Conservation (phyloP, 2,329 filamentous ascomycete genomes). For the Nemania abortiva region DNA sequence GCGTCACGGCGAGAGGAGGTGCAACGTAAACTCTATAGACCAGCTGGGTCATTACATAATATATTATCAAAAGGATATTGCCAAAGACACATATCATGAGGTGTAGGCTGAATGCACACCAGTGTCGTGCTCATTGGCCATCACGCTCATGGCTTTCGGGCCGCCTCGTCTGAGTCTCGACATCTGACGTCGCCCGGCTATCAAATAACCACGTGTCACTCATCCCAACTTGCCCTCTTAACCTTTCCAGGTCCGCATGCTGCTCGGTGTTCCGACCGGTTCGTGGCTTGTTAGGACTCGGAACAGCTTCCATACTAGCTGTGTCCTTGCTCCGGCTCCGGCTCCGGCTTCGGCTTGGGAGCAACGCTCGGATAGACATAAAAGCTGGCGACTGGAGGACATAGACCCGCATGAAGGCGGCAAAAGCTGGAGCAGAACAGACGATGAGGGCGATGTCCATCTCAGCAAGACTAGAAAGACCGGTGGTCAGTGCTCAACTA, state of each 20-base stretch:
- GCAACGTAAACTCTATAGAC: no score
- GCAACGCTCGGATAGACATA: constrained; percentile 13
- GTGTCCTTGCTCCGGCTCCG: neutral
- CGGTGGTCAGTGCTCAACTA: no score
- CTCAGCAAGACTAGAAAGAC: constrained; percentile 19
- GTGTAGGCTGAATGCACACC: no score
- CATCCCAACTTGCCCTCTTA: neutral
- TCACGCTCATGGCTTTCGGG: constrained; percentile 17
- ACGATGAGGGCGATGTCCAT: constrained; percentile 33
- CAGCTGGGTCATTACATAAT: no score
- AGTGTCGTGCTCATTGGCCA: no score
- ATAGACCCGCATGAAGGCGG: constrained; percentile 28
- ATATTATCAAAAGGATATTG: no score
- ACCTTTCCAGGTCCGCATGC: neutral
- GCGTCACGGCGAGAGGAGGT: no score
- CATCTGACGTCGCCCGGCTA: constrained; percentile 20
- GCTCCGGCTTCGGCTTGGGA: no score
- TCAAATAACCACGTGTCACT: constrained; percentile 31
- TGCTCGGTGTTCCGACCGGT: constrained; percentile 14
- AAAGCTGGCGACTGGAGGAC: constrained; percentile 23
- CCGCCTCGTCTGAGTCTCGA: constrained; percentile 22
- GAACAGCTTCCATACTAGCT: neutral
- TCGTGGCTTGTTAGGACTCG: constrained; percentile 14
- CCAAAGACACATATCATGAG: no score
- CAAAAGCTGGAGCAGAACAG: constrained; percentile 28